Conservation (phyloP, 2,329 filamentous ascomycete species). For the Pseudogymnoascus sp. region DNA sequence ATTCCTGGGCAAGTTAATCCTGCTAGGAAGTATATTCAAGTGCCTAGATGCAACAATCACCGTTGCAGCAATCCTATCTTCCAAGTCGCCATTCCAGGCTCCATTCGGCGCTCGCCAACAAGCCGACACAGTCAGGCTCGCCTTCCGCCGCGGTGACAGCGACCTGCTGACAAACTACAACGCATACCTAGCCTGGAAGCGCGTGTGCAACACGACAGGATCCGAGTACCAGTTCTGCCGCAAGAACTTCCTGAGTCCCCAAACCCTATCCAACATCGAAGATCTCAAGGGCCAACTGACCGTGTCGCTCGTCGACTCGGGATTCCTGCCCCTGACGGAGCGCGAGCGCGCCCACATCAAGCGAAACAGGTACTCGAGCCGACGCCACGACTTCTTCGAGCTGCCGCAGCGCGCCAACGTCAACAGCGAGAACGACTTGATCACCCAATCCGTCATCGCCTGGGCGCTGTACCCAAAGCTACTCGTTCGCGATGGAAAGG, state of each 20-base stretch:
- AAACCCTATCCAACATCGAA: conserved; percentile 85
- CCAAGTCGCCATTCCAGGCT: conserved; percentile 86
- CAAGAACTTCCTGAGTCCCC: conserved; percentile 87
- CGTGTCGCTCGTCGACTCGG: conserved; percentile 75
- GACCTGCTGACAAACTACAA: conserved; percentile 91
- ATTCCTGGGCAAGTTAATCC: conserved; percentile 85
- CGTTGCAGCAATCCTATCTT: conserved; percentile 85
- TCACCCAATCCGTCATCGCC: conserved; percentile 75
- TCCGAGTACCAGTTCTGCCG: conserved; percentile 87
- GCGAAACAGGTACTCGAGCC: conserved; percentile 53
- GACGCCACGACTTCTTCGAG: conserved; percentile 66
- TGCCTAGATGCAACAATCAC: conserved; percentile 89
- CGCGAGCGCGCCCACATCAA: conserved; percentile 51
- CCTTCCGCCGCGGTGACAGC: conserved; percentile 79
- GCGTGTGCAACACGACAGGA: conserved; percentile 59
- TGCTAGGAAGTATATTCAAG: conserved; percentile 78
- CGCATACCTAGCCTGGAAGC: conserved; percentile 83
- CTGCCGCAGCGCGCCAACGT: conserved; percentile 66
- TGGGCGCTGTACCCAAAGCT: conserved; percentile 97
- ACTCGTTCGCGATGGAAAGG: conserved; percentile 73
- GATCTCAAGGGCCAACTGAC: conserved; percentile 90
- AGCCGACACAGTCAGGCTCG: conserved; percentile 68
- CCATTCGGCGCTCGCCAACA: conserved; percentile 78
- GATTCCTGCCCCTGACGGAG: conserved; percentile 66
- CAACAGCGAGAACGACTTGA: conserved; percentile 71